Conservation (phyloP, 768 basidiomycete species). For the Auriscalpium orientale region DNA sequence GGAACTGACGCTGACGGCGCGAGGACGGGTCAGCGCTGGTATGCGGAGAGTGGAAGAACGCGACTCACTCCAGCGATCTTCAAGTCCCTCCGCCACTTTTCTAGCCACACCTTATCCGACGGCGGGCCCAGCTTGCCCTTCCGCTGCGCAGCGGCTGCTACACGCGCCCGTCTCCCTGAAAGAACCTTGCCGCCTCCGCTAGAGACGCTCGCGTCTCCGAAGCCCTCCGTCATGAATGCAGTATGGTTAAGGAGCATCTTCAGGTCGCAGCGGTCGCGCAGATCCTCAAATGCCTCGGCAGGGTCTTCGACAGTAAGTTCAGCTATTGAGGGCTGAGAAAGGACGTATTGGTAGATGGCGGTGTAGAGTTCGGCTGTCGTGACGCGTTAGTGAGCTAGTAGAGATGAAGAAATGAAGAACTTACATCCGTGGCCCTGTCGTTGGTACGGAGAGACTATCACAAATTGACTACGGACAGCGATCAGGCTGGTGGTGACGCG, state of each 20-base stretch:
- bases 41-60: neutral
- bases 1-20: conserved; percentile 76
- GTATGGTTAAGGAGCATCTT: conserved; percentile 60
- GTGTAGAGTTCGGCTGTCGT: conserved; percentile 75
- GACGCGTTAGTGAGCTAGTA: neutral
- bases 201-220: conserved; percentile 32
- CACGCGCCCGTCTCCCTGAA: conserved; percentile 15
- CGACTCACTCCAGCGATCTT: conserved; percentile 81
- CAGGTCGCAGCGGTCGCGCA: conserved; percentile 88
- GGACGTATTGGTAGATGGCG: conserved; percentile 73
- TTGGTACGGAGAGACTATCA: conserved; percentile 88
- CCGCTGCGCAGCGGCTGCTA: conserved; percentile 11
- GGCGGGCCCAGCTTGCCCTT: conserved; percentile 74
- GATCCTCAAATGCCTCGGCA: conserved; percentile 94
- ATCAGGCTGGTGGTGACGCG: neutral
- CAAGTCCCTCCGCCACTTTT: conserved; percentile 71
- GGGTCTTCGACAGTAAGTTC: conserved; percentile 98
- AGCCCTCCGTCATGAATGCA: conserved; percentile 66
- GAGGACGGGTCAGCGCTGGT: neutral
- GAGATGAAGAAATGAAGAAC: conserved; percentile 18
- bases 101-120: conserved; percentile 66
- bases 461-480: conserved; percentile 65
- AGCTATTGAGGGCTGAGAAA: conserved; percentile 60
- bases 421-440: conserved; percentile 84
- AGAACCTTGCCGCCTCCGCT: conserved; percentile 30